phyloP scores from a whole-genome alignment of 208 protist species.

The Endotrypanum monterogeii region DNA sequence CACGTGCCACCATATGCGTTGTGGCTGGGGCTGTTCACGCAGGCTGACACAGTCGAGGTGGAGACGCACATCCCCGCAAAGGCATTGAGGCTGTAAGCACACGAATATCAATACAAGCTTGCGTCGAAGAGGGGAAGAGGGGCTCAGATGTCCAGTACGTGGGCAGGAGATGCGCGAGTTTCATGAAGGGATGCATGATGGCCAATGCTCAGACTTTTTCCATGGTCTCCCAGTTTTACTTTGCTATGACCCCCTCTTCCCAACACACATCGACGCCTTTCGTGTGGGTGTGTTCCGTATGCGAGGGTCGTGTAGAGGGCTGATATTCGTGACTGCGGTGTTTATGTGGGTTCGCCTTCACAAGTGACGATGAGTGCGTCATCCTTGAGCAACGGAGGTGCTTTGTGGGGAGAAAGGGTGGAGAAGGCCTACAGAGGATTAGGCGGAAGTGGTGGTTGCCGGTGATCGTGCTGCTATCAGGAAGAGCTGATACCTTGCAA shows the following conservation, averaged over 20 bases:
- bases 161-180: neutral
- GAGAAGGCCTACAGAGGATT: no score
- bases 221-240: no score
- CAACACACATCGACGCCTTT: no score
- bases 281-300: no score
- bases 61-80: constrained; percentile 78
- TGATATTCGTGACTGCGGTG: neutral
- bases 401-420: no score
- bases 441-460: neutral
- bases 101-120: no score
- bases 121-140: constrained; percentile 4
- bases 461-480: neutral
- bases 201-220: no score
- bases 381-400: neutral
- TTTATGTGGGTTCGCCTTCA: neutral
- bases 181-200: no score
- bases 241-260: no score
- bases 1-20: constrained; percentile 56
- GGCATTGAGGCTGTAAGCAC: constrained; percentile 56
- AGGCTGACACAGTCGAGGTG: constrained; percentile 72
- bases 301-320: neutral
- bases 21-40: constrained; percentile 74
- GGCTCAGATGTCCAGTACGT: neutral
- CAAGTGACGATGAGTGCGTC: neutral
- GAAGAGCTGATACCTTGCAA: no score